Evolutionary conservation across 176 grass and related monocot species (phyloP), one percentile per base, ranked within the genome.

Genomic region (Themeda triandra): DNA sequence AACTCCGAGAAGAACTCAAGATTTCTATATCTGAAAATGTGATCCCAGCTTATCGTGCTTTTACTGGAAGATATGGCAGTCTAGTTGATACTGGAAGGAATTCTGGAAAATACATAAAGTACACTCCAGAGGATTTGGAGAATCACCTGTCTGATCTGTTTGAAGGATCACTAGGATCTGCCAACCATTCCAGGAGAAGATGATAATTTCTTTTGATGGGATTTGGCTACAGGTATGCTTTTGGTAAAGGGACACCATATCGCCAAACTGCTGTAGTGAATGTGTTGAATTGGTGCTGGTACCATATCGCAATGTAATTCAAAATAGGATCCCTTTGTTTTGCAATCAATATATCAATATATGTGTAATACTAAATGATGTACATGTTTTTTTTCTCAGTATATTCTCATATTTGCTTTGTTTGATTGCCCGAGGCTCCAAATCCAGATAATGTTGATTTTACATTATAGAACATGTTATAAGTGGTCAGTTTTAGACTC

Each of bases 11-110:
- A 85, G 96, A 99, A 69, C 90, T 99, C 27, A 99, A 90, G 83
- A 99, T 99, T 75, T 99, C 93, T 62, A 92, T 99, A 89, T 94
- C 93, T 29, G 96, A 99, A 78, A 91, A 90, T 77, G 91, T 99
- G 48, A 95, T 99, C 33, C 96, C 93, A 78, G 96, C 96, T 56
- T 99, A 99, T 67, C 91, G 96, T 71, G 89, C 91, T 82, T 99
- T 99, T 77, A 66, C 95, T 81, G 96, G 96, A 86, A 91, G 96
- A 63, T 95, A 88, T 73, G 89, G 91, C 79, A 48, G 92, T 77
- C 86, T 89, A 85, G 77, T 96, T 78, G 93, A 98, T 83, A 87
- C 83, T 13, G 88, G 96, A 80, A 91, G 91, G 37, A 83, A 89
- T 80, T 85, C 89, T 46, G 87, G 82, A 74, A 95, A 80, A 87